Evolutionary conservation across 164 flowering plant species (phyloP), one percentile per base, ranked within the genome.

Genomic region (Paratinospora sagittata): DNA sequence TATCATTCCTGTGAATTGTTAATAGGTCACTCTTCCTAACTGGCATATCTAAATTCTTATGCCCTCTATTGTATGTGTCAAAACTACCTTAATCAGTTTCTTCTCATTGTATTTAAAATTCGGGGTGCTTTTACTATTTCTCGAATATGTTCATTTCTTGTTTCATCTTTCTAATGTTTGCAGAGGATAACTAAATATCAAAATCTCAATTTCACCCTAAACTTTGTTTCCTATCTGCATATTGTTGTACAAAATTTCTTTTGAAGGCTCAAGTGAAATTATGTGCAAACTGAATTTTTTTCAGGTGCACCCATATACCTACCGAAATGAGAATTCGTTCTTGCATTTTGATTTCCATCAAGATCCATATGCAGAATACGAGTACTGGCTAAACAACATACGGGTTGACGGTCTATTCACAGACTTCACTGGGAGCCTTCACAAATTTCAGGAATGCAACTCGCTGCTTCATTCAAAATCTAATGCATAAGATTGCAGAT

Each of bases 261-360:
- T 47, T 49, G 57, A 49, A 49, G 16, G n/a, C n/a, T n/a, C n/a
- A n/a, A 49, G 19, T 6, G 17, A 49, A 49, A 49, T n/a, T n/a
- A n/a, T n/a, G 3, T 49, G 57, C 3, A 43, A 49, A 24, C 27
- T 79, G 75, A 68, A 60, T 65, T 33, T n/a, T 41, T 73, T 73
- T 65, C 87, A 94, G 98, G 98, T 95, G 71, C 99, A 95, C 71
- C 97, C 97, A 3, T 95, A 95, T 79, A 95, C 99, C 23, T 95
- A 77, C 78, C 80, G 98, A 70, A 85, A 91, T 58, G 96, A 95
- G 82, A 82, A 88, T 72, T 1, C 3, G 39, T 95, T 74, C 80
- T 68, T 95, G 55, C 97, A 89, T 79, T 85, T 74, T 73, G 67
- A 92, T 82, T 95, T 88, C 79, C 81, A 85, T 77, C 81, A 87